These are phyloP conservation scores for Macrophomina tecta DNA, from an alignment of 2,329 filamentous ascomycete species.

Conservation along the genomic window DNA sequence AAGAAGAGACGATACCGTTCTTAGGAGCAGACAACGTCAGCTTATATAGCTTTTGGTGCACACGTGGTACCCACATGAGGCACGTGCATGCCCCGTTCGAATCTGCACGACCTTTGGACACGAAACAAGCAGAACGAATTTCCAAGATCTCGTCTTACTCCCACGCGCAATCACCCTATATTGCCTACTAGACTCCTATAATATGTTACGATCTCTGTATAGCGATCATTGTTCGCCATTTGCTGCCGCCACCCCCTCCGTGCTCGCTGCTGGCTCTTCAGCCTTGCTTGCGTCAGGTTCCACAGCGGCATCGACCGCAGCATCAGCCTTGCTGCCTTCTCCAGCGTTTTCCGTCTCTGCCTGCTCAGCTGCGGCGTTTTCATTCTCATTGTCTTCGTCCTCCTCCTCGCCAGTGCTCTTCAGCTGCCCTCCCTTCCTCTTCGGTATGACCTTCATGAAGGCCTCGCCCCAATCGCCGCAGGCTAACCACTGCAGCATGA, in stretches of 20 bases:
- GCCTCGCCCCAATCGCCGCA: conserved; percentile 89
- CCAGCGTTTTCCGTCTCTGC: background rate
- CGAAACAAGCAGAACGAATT: no score
- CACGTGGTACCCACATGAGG: no score
- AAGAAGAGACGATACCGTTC: no score
- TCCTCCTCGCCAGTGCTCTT: conserved; percentile 46
- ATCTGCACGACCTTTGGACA: no score
- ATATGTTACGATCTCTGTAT: no score
- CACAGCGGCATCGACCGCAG: background rate
- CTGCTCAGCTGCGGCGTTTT: conserved; percentile 28
- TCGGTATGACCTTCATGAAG: conserved; percentile 86
- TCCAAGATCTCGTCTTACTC: no score
- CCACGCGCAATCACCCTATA: no score
- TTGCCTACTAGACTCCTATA: no score
- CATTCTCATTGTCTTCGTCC: conserved; percentile 29
- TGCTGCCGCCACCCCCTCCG: background rate
- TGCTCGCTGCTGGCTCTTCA: background rate
- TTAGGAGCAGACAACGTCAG: no score
- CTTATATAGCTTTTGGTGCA: no score
- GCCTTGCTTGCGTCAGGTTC: background rate
- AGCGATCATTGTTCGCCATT: no score
- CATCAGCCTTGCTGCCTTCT: background rate
- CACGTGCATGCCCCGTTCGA: no score
- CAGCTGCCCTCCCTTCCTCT: conserved; percentile 81
- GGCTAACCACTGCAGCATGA: conserved; percentile 94